Evolutionary conservation across 2,329 filamentous ascomycete species (phyloP).

Genomic region (Lizonia empirigonia): DNA sequence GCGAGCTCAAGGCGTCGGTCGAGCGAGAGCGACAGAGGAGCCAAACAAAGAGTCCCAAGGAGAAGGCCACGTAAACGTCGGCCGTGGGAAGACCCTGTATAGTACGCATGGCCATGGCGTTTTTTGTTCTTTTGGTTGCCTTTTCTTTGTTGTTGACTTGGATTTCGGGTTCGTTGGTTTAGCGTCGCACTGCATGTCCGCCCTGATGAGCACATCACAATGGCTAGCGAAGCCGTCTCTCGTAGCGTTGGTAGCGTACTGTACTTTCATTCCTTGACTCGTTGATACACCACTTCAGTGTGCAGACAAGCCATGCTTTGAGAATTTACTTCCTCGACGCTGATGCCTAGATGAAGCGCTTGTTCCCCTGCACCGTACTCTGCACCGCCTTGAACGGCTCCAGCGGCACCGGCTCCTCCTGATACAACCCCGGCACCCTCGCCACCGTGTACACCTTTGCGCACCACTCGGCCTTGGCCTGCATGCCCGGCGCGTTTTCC

Average conservation of each 20-base stretch:
- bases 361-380: constrained; percentile 29
- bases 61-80: constrained; percentile 13
- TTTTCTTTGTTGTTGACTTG: neutral
- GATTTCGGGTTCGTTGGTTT: neutral
- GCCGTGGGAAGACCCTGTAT: neutral
- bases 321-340: too few species aligned
- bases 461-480: constrained; percentile 38
- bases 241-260: constrained; percentile 7
- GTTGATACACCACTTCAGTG: too few species aligned
- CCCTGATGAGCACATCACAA: neutral
- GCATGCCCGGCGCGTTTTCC: constrained; percentile 32
- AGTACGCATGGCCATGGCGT: constrained; percentile 19
- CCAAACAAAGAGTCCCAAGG: constrained; percentile 28
- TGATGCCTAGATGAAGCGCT: constrained; percentile 24
- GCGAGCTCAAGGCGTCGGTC: constrained; percentile 75
- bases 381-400: constrained; percentile 38
- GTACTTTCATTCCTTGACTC: too few species aligned
- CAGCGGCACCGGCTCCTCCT: constrained; percentile 29
- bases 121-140: neutral
- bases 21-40: constrained; percentile 30
- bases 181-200: neutral
- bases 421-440: constrained; percentile 41
- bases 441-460: constrained; percentile 37
- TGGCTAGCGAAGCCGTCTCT: neutral
- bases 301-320: too few species aligned